Evolutionary conservation across 2,329 filamentous ascomycete species (phyloP), one percentile per base, ranked within the genome.

Genomic region (Aspergillus caelatus): DNA sequence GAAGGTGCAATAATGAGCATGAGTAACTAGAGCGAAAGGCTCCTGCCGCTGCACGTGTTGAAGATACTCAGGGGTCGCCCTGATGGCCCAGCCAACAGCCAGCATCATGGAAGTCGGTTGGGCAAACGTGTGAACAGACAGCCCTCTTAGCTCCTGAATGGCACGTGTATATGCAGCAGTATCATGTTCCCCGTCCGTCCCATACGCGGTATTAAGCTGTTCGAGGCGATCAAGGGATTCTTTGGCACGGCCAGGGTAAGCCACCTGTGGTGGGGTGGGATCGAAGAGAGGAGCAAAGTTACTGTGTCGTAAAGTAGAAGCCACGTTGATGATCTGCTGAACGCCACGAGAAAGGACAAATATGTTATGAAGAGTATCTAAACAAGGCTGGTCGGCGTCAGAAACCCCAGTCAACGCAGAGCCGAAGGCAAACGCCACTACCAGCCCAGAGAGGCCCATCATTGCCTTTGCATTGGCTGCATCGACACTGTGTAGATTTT

Each of bases 1-100:
- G 45, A 71, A 68, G 0, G 65, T 67, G 23, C 70, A 71, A 43
- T 70, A 72, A 58, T 72, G 68, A 4, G 70, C 70, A 32, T 68
- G 60, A 6, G 70, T 12, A 7, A 71, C 69, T 30, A 72, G 48
- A 1, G 70, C 62, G 32, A 72, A 52, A 12, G 70, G 68, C 10
- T 61, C 53, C 1, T 57, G 48, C 8, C 16, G 30, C n/a, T 60
- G 66, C 8, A 72, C 39, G 9, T 67, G 62, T 5, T 65, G 57
- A n/a, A 72, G 36, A 50, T 65, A 70, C 1, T 62, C 57, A 12
- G 61, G 54, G 1, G 66, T 26, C 2, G 60, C 43, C 21, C 67
- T 58, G 9, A 72, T 72, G 12, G 70, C 68, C 68, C 67, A 71
- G 0, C 69, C 70, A 9, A 12, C 70, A 4, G 62, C 63, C 14